Percentiles rank a stretch among this genome's conserved stretches.
Conservation (phyloP, 768 basidiomycete genomes). For the Pleurotus citrinopileatus region DNA sequence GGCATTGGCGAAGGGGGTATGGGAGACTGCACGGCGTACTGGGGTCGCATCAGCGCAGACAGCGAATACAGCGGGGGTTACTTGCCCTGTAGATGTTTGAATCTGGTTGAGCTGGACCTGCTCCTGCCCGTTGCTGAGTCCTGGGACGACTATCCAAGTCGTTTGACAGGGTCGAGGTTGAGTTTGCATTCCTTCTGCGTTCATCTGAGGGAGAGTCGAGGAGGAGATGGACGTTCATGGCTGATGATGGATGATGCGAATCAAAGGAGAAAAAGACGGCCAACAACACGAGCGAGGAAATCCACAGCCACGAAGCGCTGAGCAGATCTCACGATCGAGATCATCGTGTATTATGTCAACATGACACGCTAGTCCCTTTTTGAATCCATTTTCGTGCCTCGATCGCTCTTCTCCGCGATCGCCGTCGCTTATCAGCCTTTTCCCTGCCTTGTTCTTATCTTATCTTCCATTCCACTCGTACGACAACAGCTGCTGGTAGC, state of each 20-base stretch:
- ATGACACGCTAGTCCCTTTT: constrained; percentile 4
- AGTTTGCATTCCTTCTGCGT: constrained; percentile 4
- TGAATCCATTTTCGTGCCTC: constrained; percentile 6
- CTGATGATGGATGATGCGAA: constrained; percentile 8
- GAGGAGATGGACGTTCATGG: constrained; percentile 57
- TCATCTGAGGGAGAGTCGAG: constrained; percentile 68
- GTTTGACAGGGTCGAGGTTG: background rate
- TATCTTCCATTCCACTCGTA: background rate
- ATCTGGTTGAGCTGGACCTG: background rate
- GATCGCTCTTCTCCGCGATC: constrained; percentile 10
- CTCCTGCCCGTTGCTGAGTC: constrained; percentile 22
- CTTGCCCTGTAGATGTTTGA: constrained; percentile 14
- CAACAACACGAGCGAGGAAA: background rate
- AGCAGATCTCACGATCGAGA: constrained; percentile 11
- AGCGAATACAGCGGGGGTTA: constrained; percentile 18
- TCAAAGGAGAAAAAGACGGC: constrained; percentile 6
- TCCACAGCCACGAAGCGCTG: constrained; percentile 10
- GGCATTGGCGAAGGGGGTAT: constrained; percentile 8
- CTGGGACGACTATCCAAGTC: constrained; percentile 19
- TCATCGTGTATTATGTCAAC: constrained; percentile 11
- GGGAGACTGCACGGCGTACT: background rate
- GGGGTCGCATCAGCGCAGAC: background rate
- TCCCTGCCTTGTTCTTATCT: background rate
- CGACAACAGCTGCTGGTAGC: background rate
- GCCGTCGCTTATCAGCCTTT: no score